phyloP scores from a whole-genome alignment of 108 stramenopile species.

The Cyclotella sp. region DNA sequence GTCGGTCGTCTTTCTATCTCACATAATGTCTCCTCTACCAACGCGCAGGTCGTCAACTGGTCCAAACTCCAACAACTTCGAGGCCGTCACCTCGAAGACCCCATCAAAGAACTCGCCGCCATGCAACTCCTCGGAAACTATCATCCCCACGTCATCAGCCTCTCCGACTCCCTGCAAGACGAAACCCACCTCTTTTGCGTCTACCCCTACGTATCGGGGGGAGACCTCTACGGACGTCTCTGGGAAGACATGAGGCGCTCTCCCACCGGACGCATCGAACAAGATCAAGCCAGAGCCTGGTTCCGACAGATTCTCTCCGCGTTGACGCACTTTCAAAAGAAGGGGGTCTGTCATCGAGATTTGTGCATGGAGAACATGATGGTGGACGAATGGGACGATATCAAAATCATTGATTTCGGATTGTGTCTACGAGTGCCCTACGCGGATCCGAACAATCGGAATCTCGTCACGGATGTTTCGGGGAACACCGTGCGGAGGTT shows the following conservation, averaged over 20 bases:
- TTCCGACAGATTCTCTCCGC: conserved; percentile 61
- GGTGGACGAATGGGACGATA: conserved; percentile 33
- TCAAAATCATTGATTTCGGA: conserved; percentile 66
- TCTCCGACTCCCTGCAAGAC: conserved; percentile 53
- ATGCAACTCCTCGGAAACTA: conserved; percentile 58
- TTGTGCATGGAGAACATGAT: conserved; percentile 60
- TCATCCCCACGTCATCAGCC: conserved; percentile 42
- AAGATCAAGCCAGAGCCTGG: conserved; percentile 39
- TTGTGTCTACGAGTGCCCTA: conserved; percentile 68
- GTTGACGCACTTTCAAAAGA: conserved; percentile 56
- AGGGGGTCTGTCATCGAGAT: conserved; percentile 63
- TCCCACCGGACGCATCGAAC: conserved; percentile 25
- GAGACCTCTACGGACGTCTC: conserved; percentile 51
- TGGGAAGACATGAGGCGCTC: conserved; percentile 33
- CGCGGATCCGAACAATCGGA: conserved; percentile 43
- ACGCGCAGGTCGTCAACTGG: conserved; percentile 29
- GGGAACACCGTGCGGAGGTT: conserved; percentile 50
- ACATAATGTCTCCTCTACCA: not conserved
- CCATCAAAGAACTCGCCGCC: conserved; percentile 65
- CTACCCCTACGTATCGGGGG: conserved; percentile 54
- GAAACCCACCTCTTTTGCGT: conserved; percentile 59
- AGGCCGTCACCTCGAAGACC: conserved; percentile 56
- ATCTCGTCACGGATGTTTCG: conserved; percentile 45
- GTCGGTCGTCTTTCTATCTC: not conserved
- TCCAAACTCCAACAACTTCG: conserved; percentile 34